Evolutionary conservation across 345 rosid species (phyloP).

Genomic region (Brassica cretica): DNA sequence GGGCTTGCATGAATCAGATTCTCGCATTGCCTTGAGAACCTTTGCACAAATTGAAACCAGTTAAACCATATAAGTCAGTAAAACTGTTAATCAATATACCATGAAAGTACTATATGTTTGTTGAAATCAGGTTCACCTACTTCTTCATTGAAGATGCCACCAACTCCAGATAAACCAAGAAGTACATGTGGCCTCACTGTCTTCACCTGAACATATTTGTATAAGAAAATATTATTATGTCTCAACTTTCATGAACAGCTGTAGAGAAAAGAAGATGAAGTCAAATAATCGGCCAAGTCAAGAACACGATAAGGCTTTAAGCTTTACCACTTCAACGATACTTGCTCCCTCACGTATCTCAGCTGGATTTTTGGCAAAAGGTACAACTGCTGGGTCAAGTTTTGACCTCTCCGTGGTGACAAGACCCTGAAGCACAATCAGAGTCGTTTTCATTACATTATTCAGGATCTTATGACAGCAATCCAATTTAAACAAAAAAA

Average conservation of each 20-base stretch:
- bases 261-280: constrained; percentile 1
- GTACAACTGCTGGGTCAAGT: constrained; percentile 81
- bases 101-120: constrained; percentile 10
- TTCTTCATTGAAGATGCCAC: constrained; percentile 86
- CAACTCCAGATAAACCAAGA: constrained; percentile 99
- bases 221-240: not conserved
- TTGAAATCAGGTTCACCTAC: constrained; percentile 40
- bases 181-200: constrained; percentile 89
- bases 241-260: not conserved
- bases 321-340: constrained; percentile 81
- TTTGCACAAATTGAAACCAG: constrained; percentile 28
- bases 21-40: constrained; percentile 92
- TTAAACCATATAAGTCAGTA: constrained; percentile 13
- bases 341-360: constrained; percentile 79
- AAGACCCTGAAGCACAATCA: constrained; percentile 67
- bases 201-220: constrained; percentile 63
- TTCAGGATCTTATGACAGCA: constrained; percentile 7
- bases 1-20: constrained; percentile 79
- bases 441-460: constrained; percentile 30
- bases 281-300: constrained; percentile 14
- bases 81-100: not conserved
- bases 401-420: constrained; percentile 84
- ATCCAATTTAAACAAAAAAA: not conserved
- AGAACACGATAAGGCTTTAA: constrained; percentile 18
- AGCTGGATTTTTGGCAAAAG: constrained; percentile 76